phyloP scores from a whole-genome alignment of 2,329 filamentous ascomycete genomes.

The Davidsoniella eucalypti region DNA sequence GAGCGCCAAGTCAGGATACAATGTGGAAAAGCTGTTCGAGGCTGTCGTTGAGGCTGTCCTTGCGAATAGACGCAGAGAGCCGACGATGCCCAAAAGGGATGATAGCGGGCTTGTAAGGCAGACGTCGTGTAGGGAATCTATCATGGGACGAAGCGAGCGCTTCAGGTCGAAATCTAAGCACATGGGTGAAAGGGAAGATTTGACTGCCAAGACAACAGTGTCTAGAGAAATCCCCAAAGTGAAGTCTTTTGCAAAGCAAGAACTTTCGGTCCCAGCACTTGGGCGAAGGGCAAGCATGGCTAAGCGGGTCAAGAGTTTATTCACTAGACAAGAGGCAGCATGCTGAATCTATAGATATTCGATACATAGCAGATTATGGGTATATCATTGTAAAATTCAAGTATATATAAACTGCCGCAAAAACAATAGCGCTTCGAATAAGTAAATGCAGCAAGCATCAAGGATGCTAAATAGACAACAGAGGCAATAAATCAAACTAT shows the following conservation, averaged over 20 bases:
- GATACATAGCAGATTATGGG: no score
- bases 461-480: not conserved
- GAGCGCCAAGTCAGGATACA: slow-evolving; percentile 52
- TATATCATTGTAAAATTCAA: not conserved
- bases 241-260: no score
- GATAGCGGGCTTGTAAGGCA: no score
- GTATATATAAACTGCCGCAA: not conserved
- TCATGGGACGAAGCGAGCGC: no score
- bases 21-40: slow-evolving; percentile 54
- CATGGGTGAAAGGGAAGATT: no score
- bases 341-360: no score
- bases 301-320: not conserved
- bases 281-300: not conserved
- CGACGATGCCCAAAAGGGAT: no score
- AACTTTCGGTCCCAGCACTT: not conserved
- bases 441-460: not conserved
- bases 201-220: no score
- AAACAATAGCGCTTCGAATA: not conserved
- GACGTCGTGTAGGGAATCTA: no score
- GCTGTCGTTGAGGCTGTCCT: slow-evolving; percentile 28
- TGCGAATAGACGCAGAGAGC: not conserved
- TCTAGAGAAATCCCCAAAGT: no score
- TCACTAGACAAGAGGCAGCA: not conserved
- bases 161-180: no score
- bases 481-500: not conserved